Evolutionary conservation across 441 rosid genomes (phyloP).

Genomic region (Populus hybrid): DNA sequence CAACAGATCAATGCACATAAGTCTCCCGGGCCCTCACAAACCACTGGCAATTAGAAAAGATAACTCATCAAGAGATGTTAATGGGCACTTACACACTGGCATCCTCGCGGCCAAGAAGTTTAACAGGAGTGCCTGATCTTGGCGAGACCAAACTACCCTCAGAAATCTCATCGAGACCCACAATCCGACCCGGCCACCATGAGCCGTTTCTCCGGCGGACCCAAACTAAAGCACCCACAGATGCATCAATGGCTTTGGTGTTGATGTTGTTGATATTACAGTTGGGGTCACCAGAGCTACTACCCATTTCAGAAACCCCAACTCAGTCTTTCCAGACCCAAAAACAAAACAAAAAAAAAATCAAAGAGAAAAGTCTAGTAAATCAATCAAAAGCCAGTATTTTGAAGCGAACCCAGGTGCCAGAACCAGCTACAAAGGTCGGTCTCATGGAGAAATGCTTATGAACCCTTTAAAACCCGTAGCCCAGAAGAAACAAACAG

Average conservation of each 20-base stretch:
- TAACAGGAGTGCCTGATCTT: constrained; percentile 87
- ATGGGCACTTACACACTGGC: constrained; percentile 76
- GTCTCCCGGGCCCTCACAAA: not conserved
- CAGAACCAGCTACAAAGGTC: constrained; percentile 14
- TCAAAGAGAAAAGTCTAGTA: constrained; percentile 19
- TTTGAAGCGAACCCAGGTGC: constrained; percentile 24
- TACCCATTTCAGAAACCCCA: constrained; percentile 59
- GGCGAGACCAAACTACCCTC: constrained; percentile 72
- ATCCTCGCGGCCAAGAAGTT: constrained; percentile 93
- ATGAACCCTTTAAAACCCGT: constrained; percentile 26
- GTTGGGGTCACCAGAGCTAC: constrained; percentile 57
- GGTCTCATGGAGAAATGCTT: constrained; percentile 28
- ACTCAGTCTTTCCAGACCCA: constrained; percentile 14
- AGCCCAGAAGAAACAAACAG: constrained; percentile 21
- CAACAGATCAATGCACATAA: not conserved
- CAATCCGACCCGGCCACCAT: constrained; percentile 98
- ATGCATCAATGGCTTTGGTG: constrained; percentile 57
- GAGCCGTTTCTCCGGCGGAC: constrained; percentile 95
- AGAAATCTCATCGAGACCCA: constrained; percentile 66
- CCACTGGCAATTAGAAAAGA: not conserved
- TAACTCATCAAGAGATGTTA: not conserved
- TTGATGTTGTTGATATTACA: constrained; percentile 23
- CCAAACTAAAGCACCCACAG: constrained; percentile 97
- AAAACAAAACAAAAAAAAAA: constrained; percentile 8
- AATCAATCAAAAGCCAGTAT: constrained; percentile 22